Base-by-base conservation (phyloP, 2,329 filamentous ascomycete species). In the Fusarium praegraminearum region DNA sequence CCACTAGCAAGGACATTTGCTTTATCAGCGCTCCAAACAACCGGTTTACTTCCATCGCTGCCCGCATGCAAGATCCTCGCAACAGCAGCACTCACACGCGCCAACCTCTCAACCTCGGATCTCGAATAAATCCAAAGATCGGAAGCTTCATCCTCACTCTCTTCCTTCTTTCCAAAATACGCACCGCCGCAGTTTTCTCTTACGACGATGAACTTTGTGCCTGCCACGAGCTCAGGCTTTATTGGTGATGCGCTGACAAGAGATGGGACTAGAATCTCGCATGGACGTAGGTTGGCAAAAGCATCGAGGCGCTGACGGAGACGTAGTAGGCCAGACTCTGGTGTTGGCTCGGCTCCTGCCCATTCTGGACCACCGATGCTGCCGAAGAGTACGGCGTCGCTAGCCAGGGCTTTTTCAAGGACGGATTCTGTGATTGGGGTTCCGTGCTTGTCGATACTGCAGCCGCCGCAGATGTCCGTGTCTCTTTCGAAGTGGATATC, bases 1-100 rank as follows among this genome's bases (percentile, higher is more conserved):
- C 82, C 80, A 47, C 79, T 85, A 1, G 84, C 84, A 11, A 87
- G 79, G 12, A 86, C 84, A 62, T 86, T 86, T 43, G 83, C 84
- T 74, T 87, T 86, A 74, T 87, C 84, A 2, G 79, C 80, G 60
- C 81, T 83, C 78, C 80, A 83, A 2, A 86, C 84, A 3, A 79
- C 73, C 1, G 82, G 80, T 11, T 78, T 77, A 10, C 76, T 69
- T 3, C 59, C 73, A 16, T 65, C 68, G 9, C 69, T 63, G 18
- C 62, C 65, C 4, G 69, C 73, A 36, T 68, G 65, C 5, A 80
- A 62, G 16, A 80, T 77, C 0, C 77, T 71, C 0, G 84, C 83
- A 7, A 86, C 76, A 7, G 79, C 80, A 0, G 82, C 83, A 13
- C 81, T 81, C 2, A 86, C 82, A 4, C 83, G 81, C 1, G 82